Percentiles rank a stretch among this genome's conserved stretches.
phyloP scores from a whole-genome alignment of 2,329 filamentous ascomycete species.

The Chrysoporthe puriensis region DNA sequence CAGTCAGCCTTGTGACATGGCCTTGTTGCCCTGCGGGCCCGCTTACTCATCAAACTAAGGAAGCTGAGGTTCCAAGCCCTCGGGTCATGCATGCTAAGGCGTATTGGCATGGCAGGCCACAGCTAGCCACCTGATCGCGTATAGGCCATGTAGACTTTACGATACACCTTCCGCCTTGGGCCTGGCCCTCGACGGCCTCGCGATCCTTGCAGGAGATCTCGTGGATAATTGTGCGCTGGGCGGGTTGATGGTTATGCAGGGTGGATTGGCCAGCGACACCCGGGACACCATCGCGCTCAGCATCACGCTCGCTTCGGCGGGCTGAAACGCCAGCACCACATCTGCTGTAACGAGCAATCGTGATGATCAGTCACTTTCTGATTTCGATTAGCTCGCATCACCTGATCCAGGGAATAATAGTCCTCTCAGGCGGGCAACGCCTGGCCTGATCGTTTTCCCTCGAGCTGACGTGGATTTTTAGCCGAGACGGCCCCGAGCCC shows the following conservation, averaged over 20 bases:
- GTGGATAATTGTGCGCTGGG: neutral
- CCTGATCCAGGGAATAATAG: neutral
- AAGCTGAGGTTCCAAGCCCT: constrained; percentile 9
- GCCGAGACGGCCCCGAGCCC: neutral
- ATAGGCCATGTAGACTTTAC: neutral
- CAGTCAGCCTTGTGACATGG: constrained; percentile 11
- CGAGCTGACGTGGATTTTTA: neutral
- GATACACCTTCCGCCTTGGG: constrained; percentile 10
- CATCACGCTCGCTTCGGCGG: constrained; percentile 7
- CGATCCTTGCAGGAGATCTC: neutral
- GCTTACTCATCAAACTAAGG: constrained; percentile 8
- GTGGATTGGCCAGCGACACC: neutral
- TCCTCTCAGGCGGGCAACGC: neutral
- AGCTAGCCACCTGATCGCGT: neutral
- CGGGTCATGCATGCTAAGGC: constrained; percentile 8
- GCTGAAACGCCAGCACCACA: constrained; percentile 13
- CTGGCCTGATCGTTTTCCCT: neutral
- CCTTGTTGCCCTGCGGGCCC: neutral
- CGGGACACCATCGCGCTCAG: neutral
- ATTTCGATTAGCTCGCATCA: neutral
- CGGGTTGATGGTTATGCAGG: neutral
- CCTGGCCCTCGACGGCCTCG: neutral
- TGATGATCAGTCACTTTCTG: neutral
- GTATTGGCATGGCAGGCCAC: neutral
- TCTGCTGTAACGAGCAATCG: neutral